phyloP scores from a whole-genome alignment of 2,329 filamentous ascomycete genomes.

The Fusarium sp. region DNA sequence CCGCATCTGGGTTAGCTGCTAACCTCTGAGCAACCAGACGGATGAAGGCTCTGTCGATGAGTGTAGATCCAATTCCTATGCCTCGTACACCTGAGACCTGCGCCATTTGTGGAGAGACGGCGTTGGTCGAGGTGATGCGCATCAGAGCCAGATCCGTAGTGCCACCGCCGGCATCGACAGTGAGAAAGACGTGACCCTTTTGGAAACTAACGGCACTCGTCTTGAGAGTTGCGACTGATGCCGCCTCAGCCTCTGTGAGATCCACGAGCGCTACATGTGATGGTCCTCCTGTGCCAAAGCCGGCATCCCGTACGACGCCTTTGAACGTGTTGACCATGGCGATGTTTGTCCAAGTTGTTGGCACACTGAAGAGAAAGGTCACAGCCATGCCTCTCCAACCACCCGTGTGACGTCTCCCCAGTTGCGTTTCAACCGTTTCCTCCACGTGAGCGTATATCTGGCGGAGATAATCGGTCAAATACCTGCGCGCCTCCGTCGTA shows the following conservation, averaged over 20 bases:
- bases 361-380: not conserved
- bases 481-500: not conserved
- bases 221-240: not conserved
- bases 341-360: not conserved
- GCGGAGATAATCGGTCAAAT: not conserved
- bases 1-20: slow-evolving; percentile 46
- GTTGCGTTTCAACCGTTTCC: not conserved
- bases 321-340: slow-evolving; percentile 2
- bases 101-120: not conserved
- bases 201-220: not conserved
- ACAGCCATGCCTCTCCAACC: not conserved
- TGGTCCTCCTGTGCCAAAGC: not conserved
- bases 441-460: not conserved
- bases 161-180: not conserved
- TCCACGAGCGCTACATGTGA: not conserved
- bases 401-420: not conserved
- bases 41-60: slow-evolving; percentile 55
- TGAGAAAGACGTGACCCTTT: not conserved
- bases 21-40: slow-evolving; percentile 50
- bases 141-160: not conserved
- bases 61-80: slow-evolving; percentile 53
- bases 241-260: not conserved
- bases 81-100: not conserved
- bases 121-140: not conserved
- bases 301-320: not conserved